These are phyloP conservation scores for Mycena olivaceomarginata DNA, from an alignment of 768 basidiomycete species.

Conservation along the genomic window DNA sequence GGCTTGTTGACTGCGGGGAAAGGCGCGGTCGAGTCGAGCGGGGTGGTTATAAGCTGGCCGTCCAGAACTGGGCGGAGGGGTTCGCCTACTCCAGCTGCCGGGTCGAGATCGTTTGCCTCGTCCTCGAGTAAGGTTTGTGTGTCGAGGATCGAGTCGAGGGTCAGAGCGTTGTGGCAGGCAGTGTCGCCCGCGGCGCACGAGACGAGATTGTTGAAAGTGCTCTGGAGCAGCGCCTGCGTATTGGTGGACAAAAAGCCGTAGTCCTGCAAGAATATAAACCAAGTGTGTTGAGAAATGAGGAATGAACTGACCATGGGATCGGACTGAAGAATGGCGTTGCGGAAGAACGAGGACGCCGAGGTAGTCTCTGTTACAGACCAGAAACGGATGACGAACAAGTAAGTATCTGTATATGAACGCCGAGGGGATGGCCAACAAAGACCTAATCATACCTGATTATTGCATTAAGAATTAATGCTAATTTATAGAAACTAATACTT, in stretches of 20 bases:
- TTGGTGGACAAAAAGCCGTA: conserved; percentile 78
- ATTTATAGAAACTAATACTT: no score
- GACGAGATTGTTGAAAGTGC: conserved; percentile 68
- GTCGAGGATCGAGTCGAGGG: conserved; percentile 70
- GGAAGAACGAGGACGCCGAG: conserved; percentile 83
- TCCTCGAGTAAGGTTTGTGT: conserved; percentile 69
- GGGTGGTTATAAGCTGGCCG: conserved; percentile 77
- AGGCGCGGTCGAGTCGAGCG: conserved; percentile 75
- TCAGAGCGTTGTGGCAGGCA: conserved; percentile 70
- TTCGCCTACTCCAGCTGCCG: conserved; percentile 70
- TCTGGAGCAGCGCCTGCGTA: conserved; percentile 74
- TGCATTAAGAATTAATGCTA: no score
- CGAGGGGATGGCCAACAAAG: conserved; percentile 83
- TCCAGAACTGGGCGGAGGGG: conserved; percentile 83
- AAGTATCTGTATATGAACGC: no score
- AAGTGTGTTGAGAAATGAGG: not conserved
- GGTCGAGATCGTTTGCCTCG: conserved; percentile 66
- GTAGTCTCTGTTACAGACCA: no score
- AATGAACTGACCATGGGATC: conserved; percentile 84
- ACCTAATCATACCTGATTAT: conserved; percentile 81
- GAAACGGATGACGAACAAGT: no score
- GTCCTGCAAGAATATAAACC: conserved; percentile 63
- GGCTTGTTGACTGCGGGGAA: conserved; percentile 80
- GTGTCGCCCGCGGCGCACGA: conserved; percentile 66
- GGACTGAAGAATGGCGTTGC: conserved; percentile 87